phyloP scores from a whole-genome alignment of 257 asterid species.

The Solanum medicagineum region DNA sequence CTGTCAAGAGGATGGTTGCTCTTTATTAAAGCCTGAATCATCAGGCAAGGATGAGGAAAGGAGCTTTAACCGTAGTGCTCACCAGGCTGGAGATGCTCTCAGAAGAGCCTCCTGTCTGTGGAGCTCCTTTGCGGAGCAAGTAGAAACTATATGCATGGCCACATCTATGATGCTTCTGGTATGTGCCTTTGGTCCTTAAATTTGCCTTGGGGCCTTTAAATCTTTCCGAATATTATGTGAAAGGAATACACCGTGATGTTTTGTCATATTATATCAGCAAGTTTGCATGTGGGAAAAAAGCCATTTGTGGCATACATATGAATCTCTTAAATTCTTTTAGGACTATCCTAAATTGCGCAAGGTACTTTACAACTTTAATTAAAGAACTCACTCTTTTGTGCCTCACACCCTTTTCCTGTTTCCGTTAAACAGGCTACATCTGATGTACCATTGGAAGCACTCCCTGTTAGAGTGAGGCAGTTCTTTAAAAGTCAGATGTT shows the following conservation, averaged over 20 bases:
- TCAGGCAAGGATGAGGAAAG: not conserved
- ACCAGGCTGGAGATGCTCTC: not conserved
- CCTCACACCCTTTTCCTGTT: not conserved
- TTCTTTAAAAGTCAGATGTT: slow-evolving; percentile 48
- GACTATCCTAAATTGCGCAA: not conserved
- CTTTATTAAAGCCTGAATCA: slow-evolving; percentile 13
- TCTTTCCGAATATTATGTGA: not conserved
- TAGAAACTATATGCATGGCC: slow-evolving; percentile 57
- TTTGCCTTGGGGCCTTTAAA: not conserved
- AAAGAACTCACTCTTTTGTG: not conserved
- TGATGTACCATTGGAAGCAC: slow-evolving; percentile 46
- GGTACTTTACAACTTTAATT: not conserved
- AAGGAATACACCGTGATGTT: not conserved
- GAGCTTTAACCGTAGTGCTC: not conserved
- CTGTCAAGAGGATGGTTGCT: slow-evolving; percentile 22
- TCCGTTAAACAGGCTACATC: slow-evolving; percentile 67
- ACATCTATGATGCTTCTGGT: slow-evolving; percentile 83
- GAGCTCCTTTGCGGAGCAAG: slow-evolving; percentile 81
- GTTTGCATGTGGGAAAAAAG: not conserved
- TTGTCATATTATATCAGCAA: not conserved
- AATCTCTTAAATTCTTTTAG: not conserved
- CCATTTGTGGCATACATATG: not conserved
- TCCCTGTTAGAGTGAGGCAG: slow-evolving; percentile 58
- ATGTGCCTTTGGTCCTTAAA: slow-evolving; percentile 17
- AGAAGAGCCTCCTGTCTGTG: slow-evolving; percentile 61